Evolutionary conservation across 176 grass and related monocot genomes (phyloP), one percentile per base, ranked within the genome.

Genomic region (Stipa capillata): DNA sequence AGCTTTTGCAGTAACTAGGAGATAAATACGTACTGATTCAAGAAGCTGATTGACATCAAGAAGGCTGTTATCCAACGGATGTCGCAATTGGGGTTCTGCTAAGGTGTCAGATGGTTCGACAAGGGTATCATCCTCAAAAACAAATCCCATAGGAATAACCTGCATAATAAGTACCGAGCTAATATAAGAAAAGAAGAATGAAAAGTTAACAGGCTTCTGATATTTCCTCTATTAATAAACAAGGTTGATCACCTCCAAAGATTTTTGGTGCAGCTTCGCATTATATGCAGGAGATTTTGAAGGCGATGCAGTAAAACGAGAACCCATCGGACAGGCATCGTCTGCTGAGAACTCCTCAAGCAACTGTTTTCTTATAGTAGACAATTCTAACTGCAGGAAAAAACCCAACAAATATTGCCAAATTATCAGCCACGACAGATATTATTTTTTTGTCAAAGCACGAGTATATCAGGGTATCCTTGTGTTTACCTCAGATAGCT

Each of bases 321-420:
- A 84, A 63, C 90, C 92, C 43, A 97, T 17, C 39, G 84, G 74
- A 83, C 80, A 92, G 7, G 48, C 72, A 82, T 98, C 92, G 37
- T 98, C 96, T 39, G 70, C 74, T 41, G 78, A 82, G 79, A 98
- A 98, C 58, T 98, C 96, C 82, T 92, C 88, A 69, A 98, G 81
- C 63, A 98, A 58, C 41, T 98, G 92, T 50, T 93, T 89, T 82
- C 57, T 86, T 87, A 91, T 49, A 11, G 55, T 59, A 47, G 88
- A 85, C 66, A 83, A 39, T 86, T 98, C 92, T 42, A 81, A 76
- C 96, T 98, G 78, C 73, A 85, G 13, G n/a, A n/a, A 55, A 31
- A 80, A 39, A 76, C 31, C 66, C 20, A 72, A 24, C 48, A n/a
- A n/a, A 86, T 42, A 50, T 36, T 39, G n/a, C 42, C 20, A 59